Base-by-base conservation (phyloP, 352 stramenopile genomes). In the Pythium angustatum region DNA sequence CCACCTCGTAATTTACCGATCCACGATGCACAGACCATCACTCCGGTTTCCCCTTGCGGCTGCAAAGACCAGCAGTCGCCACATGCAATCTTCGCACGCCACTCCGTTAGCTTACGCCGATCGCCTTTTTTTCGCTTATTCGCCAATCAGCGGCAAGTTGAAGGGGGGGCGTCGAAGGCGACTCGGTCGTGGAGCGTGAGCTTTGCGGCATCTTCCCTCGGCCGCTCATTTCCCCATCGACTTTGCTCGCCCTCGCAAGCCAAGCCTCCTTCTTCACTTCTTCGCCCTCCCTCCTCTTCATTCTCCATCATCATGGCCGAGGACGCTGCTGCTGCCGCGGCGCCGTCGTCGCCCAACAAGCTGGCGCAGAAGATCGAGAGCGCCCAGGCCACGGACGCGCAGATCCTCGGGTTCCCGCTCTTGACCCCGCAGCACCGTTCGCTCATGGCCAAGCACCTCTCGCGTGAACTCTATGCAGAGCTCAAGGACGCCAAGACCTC, bases 341-440 rank as follows among this genome's bases (percentile, higher is more conserved):
- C 73, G 12, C 73, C 72, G 3, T 38, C 76, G 58, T 92, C 83
- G 52, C 83, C 83, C 53, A 90, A 87, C 79, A 92, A 92, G 62
- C 62, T 90, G 34, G 81, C 81, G 47, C 81, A 93, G 64, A 93
- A 91, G 65, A 85, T 96, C 49, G 88, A 91, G 55, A 80, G 71
- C 15, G 87, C 87, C 58, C 85, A 94, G 64, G 73, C 81, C 49
- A 81, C 71, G 22, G 80, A 90, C 58, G 82, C 72, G 62, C 83
- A 80, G 53, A 79, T 88, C 68, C 66, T 70, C 57, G 85, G 75
- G 68, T 94, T 87, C 71, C 85, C 85, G 36, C 68, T 83, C 58
- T 76, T 94, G 62, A 95, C 84, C 45, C 68, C 82, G 4, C 78
- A 83, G 71, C 86, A 93, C 69, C 78, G 79, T 27, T 91, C 81